Evolutionary conservation across 441 rosid genomes (phyloP), one percentile per base, ranked within the genome.

Genomic region (Capsella rubella): DNA sequence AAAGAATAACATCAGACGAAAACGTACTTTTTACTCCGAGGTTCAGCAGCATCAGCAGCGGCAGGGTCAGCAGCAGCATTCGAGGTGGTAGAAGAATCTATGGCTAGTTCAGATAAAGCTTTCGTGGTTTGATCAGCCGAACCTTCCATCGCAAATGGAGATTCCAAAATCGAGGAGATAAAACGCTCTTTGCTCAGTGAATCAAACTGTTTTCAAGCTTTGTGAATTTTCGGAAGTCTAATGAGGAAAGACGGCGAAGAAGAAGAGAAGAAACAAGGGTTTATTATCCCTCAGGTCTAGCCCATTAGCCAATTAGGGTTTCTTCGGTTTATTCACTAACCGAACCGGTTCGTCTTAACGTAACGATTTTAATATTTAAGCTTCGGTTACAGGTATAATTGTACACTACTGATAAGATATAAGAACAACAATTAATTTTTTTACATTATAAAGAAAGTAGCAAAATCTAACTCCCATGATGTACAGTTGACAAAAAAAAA

Each of bases 1-100:
- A 0, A 35, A 9, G 13, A 62, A 43, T 0, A 50, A 59, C 7
- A 7, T 42, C 1, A 46, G 46, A 5, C 3, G 13, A n/a, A 63
- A 47, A 47, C 54, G 43, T 55, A 76, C 79, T 76, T 76, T 76
- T 76, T 76, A 18, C 79, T 76, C 71, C 1, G 74, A 62, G 79
- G 46, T 46, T 18, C 79, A 76, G 75, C 65, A 63, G 46, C 79
- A 55, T 68, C 79, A 53, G 21, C 3, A 39, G 60, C 52, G 3
- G 18, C 31, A 64, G 72, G 7, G 9, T 45, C 49, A 43, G 34
- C 27, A 57, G 35, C 8, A 32, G 59, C 16, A 39, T 39, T 63
- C 13, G 53, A 13, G 9, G 76, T 12, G 5, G 28, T 43, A 13
- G 70, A 7, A 40, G 72, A 11, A 43, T 75, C 79, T 74, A 75